These are phyloP conservation scores for Endocarpon pusillum DNA, from an alignment of 495 filamentous ascomycete genomes.

Conservation along the genomic window DNA sequence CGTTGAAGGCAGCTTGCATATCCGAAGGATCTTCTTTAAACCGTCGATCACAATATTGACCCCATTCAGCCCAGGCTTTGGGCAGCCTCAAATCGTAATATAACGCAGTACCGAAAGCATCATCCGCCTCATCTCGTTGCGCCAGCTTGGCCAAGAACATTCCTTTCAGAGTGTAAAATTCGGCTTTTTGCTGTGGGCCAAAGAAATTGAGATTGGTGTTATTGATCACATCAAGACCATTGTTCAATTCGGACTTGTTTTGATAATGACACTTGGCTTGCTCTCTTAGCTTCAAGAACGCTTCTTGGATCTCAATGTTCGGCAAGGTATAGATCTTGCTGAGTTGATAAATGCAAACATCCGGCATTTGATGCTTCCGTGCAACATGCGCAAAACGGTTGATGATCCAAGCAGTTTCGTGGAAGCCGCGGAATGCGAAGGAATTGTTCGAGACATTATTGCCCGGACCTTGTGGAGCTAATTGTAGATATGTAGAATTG, in stretches of 20 bases:
- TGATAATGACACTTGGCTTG: constrained; percentile 98
- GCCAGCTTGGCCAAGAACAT: constrained; percentile 96
- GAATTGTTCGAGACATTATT: constrained; percentile 70
- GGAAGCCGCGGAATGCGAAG: constrained; percentile 90
- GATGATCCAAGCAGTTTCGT: constrained; percentile 99
- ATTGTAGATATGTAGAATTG: constrained; percentile 76
- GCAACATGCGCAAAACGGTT: constrained; percentile 97
- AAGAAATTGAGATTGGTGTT: constrained; percentile 99
- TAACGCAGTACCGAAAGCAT: constrained; percentile 82
- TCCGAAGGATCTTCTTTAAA: constrained; percentile 80
- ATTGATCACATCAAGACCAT: constrained; percentile 93
- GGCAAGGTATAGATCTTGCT: constrained; percentile 96
- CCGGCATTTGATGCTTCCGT: constrained; percentile 87
- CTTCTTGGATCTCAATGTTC: constrained; percentile 99
- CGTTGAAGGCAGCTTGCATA: constrained; percentile 66
- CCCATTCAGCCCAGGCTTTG: constrained; percentile 99
- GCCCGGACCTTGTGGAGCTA: constrained; percentile 65
- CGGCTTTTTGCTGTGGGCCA: constrained; percentile 84
- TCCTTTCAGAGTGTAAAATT: constrained; percentile 97
- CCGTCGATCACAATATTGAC: constrained; percentile 85
- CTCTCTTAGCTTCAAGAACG: constrained; percentile 90
- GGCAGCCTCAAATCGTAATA: constrained; percentile 89
- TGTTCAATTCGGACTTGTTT: constrained; percentile 76
- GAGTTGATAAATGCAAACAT: constrained; percentile 91
- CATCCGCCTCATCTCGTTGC: constrained; percentile 76